phyloP scores from a whole-genome alignment of 352 stramenopile species.

The Porosira glacialis region DNA sequence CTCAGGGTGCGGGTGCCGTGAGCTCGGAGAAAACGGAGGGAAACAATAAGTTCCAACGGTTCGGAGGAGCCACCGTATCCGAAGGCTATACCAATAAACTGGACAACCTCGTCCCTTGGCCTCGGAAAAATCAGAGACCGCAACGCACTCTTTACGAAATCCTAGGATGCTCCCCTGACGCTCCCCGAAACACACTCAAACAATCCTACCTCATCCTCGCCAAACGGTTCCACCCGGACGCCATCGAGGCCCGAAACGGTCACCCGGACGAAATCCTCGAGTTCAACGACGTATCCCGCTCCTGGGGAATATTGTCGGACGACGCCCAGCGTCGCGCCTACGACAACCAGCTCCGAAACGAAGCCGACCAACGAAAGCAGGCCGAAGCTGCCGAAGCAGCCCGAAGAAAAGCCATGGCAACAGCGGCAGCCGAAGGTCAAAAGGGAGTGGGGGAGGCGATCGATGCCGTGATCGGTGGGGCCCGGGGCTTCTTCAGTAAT shows the following conservation, averaged over 20 bases:
- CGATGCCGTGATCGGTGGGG: no score
- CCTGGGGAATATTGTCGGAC: conserved; percentile 44
- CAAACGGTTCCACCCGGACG: conserved; percentile 24
- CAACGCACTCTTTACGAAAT: conserved; percentile 35
- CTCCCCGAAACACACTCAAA: conserved; percentile 35
- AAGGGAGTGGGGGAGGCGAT: background rate
- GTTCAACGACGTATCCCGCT: conserved; percentile 41
- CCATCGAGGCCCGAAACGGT: conserved; percentile 5
- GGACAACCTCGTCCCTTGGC: background rate
- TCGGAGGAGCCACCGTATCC: background rate
- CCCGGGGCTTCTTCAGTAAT: no score
- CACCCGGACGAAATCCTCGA: conserved; percentile 6
- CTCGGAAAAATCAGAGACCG: background rate
- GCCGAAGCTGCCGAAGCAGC: no score
- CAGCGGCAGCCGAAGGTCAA: no score
- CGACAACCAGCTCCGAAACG: conserved; percentile 10
- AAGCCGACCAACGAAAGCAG: conserved; percentile 1
- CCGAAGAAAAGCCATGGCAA: no score
- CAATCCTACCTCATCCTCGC: conserved; percentile 25
- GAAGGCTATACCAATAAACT: background rate
- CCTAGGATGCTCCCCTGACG: conserved; percentile 21
- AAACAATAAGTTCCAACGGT: background rate
- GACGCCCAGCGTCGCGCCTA: conserved; percentile 17
- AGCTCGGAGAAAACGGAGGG: background rate
- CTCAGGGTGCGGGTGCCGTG: background rate